A percentile compares a stretch with the other conserved stretches of the same genome.
Conservation (phyloP, 805 yeast species). For the Maudiozyma bulderi region DNA sequence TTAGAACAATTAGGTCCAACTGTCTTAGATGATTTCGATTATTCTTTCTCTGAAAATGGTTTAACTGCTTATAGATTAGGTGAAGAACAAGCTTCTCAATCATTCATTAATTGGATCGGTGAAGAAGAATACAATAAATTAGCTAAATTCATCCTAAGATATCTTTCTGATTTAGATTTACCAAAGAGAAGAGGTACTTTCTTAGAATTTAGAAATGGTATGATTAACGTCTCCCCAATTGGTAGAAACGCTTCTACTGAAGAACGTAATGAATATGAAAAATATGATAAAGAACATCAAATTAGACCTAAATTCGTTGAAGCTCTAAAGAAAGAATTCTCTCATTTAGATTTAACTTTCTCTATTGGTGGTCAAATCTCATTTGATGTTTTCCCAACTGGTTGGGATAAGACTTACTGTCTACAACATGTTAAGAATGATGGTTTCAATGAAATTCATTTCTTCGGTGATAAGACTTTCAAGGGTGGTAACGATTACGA, state of each 20-base stretch:
- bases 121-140: slow-evolving; percentile 87
- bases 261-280: slow-evolving; percentile 90
- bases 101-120: slow-evolving; percentile 93
- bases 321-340: slow-evolving; percentile 74
- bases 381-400: slow-evolving; percentile 98
- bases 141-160: slow-evolving; percentile 73
- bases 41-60: slow-evolving; percentile 95
- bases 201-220: slow-evolving; percentile 97
- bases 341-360: slow-evolving; percentile 80
- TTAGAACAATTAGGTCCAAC: slow-evolving; percentile 86
- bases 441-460: slow-evolving; percentile 81
- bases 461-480: slow-evolving; percentile 97
- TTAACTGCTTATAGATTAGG: slow-evolving; percentile 94
- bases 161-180: slow-evolving; percentile 75
- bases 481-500: slow-evolving; percentile 98
- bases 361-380: slow-evolving; percentile 99
- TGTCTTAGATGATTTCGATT: slow-evolving; percentile 77
- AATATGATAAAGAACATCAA: slow-evolving; percentile 67
- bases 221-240: slow-evolving; percentile 95
- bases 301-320: slow-evolving; percentile 77
- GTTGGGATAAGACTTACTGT: slow-evolving; percentile 99
- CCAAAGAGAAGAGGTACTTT: slow-evolving; percentile 99
- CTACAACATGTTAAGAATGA: slow-evolving; percentile 84
- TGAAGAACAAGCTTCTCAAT: slow-evolving; percentile 79
- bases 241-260: slow-evolving; percentile 95